Base-by-base conservation (phyloP, 768 basidiomycete genomes). In the Mycena galopus region DNA sequence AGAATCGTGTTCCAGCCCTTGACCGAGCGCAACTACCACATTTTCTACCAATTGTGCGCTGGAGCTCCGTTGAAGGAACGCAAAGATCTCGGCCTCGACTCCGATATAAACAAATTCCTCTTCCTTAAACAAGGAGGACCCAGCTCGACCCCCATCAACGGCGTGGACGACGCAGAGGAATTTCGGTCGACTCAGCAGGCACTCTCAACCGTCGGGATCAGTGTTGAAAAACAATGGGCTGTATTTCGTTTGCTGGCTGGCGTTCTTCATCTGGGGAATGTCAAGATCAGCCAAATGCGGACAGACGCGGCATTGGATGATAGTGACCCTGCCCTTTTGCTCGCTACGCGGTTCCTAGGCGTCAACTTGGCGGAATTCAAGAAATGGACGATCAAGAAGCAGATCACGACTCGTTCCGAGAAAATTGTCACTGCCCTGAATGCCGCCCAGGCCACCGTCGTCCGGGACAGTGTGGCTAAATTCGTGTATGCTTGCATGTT, bases 371-470 rank as follows among this genome's bases (percentile, higher is more conserved):
- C 91, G 21, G 98, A 99, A 71, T 99, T 99, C 89, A 98, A 95
- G 87, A 98, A 95, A 82, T 99, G 98, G 98, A 97, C 95, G 1
- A 83, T 98, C 84, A 99, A 99, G 88, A 99, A 97, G 83, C 98
- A 99, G 83, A 94, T 99, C 73, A 90, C 90, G 29, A 98, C 98
- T 2, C 91, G 98, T 53, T 91, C 92, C 19, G 98, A 99, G 85
- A 99, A 97, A 88, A 99, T 99, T 70, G 89, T 97, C 27, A 96
- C 96, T 0, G 83, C 91, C 63, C 85, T 99, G 74, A 96, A 90
- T 82, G 92, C 90, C 16, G 88, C 94, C 4, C 96, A 98, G 81
- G 97, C 98, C 19, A 94, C 91, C 17, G 95, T 96, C 67, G 98
- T 99, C 65, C 88, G 96, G 73, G 98, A 99, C 81, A 95, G 94